These are phyloP conservation scores for Phellopilus nigrolimitatus DNA, from an alignment of 1,284 basidiomycete species.

Conservation along the genomic window DNA sequence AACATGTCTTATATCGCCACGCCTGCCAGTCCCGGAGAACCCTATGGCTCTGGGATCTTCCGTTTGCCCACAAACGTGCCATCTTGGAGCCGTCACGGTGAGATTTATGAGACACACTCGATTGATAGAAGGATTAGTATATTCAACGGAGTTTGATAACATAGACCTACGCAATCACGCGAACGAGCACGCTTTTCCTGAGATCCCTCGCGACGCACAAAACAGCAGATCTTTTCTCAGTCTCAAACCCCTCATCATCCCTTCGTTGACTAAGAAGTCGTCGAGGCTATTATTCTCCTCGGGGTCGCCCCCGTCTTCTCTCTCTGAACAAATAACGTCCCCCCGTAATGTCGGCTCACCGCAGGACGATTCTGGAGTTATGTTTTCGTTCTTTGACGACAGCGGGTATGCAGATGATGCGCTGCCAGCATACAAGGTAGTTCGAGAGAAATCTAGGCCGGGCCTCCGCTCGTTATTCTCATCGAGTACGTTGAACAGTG, in stretches of 20 bases:
- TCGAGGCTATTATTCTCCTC: slow-evolving; percentile 4
- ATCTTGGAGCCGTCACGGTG: too few species aligned
- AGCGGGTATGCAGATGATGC: slow-evolving; percentile 16
- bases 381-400: slow-evolving; percentile 20
- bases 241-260: slow-evolving; percentile 13
- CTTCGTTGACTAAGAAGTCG: slow-evolving; percentile 5
- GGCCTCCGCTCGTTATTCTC: slow-evolving; percentile 15
- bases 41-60: too few species aligned
- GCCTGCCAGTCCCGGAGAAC: background rate
- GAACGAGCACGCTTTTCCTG: background rate
- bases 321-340: background rate
- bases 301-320: slow-evolving; percentile 4
- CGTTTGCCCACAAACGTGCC: too few species aligned
- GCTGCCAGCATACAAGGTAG: background rate
- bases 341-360: background rate
- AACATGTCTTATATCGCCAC: background rate
- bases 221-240: slow-evolving; percentile 5
- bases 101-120: too few species aligned
- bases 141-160: too few species aligned
- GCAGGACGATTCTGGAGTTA: background rate
- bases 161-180: background rate
- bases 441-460: slow-evolving; percentile 14
- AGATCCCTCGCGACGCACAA: background rate
- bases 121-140: too few species aligned
- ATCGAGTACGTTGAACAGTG: background rate